These are phyloP conservation scores for Exserohilum rostratum DNA, from an alignment of 2,329 filamentous ascomycete species.

Conservation along the genomic window DNA sequence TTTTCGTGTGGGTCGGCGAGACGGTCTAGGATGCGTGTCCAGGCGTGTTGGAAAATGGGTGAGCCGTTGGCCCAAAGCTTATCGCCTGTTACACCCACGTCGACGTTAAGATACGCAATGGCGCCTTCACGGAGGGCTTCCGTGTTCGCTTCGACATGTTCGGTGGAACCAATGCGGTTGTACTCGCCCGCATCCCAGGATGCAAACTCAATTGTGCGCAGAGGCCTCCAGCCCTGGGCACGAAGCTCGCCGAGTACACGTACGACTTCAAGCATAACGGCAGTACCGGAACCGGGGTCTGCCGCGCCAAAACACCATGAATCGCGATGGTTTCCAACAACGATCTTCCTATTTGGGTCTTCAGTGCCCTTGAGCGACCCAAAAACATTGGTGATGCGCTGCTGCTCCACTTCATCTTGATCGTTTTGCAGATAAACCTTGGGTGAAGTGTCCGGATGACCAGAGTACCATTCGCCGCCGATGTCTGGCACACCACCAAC, in stretches of 20 bases:
- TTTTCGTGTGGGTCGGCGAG: conserved; percentile 75
- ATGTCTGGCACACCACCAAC: conserved; percentile 76
- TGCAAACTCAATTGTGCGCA: conserved; percentile 95
- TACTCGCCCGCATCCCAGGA: conserved; percentile 96
- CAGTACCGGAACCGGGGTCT: conserved; percentile 84
- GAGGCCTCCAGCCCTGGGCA: conserved; percentile 80
- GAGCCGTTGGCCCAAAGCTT: conserved; percentile 80
- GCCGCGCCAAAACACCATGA: conserved; percentile 88
- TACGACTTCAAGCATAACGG: conserved; percentile 87
- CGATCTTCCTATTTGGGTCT: conserved; percentile 79
- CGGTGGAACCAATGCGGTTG: conserved; percentile 91
- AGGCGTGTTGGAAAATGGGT: conserved; percentile 75
- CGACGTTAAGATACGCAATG: conserved; percentile 90
- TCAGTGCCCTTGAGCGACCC: conserved; percentile 85
- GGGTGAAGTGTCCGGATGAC: conserved; percentile 71
- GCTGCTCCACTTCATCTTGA: conserved; percentile 81
- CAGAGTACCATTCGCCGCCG: conserved; percentile 78
- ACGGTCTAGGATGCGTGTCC: conserved; percentile 75
- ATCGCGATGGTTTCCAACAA: conserved; percentile 93
- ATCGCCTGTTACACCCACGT: conserved; percentile 76
- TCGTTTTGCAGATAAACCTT: conserved; percentile 82
- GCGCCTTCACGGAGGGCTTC: conserved; percentile 74
- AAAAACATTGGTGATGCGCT: conserved; percentile 91
- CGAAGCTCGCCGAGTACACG: conserved; percentile 82
- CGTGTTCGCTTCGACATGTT: conserved; percentile 87